A percentile compares a stretch with the other conserved stretches of the same genome.
Conservation (phyloP, 225 moss, liverwort and hornwort species). For the Pseudisothecium myosuroides region DNA sequence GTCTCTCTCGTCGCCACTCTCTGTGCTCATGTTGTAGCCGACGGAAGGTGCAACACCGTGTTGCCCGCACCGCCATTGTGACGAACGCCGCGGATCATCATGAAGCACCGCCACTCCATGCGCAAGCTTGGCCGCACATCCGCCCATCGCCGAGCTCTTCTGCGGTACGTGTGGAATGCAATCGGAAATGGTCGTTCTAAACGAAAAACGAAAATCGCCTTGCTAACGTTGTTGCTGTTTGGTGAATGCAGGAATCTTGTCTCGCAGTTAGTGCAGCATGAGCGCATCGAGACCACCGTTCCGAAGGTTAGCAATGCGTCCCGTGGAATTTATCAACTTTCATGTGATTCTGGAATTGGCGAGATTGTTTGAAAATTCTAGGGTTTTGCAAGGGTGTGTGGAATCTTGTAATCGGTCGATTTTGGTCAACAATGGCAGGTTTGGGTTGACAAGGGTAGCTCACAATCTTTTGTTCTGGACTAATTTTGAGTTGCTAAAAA, state of each 20-base stretch:
- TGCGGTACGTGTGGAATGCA: constrained; percentile 29
- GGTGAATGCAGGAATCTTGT: constrained; percentile 58
- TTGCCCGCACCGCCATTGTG: neutral
- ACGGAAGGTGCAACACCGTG: neutral
- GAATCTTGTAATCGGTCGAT: neutral
- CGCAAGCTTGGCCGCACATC: constrained; percentile 90
- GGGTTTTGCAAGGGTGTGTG: neutral
- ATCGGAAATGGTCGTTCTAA: neutral
- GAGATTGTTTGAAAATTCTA: neutral
- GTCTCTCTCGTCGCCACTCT: neutral
- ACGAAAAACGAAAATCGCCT: neutral
- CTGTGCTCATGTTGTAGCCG: neutral
- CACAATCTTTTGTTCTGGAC: neutral
- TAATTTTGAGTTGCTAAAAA: neutral
- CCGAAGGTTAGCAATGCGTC: constrained; percentile 49
- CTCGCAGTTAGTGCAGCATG: constrained; percentile 90
- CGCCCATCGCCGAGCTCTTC: constrained; percentile 74
- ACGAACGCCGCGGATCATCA: neutral
- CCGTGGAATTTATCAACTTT: neutral
- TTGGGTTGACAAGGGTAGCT: neutral
- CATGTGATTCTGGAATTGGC: neutral
- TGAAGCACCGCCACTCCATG: constrained; percentile 91
- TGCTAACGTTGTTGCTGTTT: neutral
- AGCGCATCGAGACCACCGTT: constrained; percentile 87
- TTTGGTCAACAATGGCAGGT: neutral